Evolutionary conservation across 202 grass and related monocot genomes (phyloP), one percentile per base, ranked within the genome.

Genomic region (Brachypodium distachyon): DNA sequence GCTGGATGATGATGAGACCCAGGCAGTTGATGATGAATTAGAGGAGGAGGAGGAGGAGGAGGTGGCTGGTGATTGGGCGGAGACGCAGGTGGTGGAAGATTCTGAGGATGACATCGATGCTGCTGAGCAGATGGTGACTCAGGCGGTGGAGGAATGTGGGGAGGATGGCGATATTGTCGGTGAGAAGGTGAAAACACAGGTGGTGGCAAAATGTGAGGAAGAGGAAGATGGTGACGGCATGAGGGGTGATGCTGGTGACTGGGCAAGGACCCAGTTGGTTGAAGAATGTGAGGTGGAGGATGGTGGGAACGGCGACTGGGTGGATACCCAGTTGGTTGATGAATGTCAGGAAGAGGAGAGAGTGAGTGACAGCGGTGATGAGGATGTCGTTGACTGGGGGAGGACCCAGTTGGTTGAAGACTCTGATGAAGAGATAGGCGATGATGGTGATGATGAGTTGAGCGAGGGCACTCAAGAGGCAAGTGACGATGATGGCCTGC

Each of bases 71-170:
- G 70, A 73, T 73, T 85, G 67, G 74, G 29, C 0, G 21, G 88
- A 91, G 32, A 97, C 88, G 0, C 87, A 92, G 44, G 48, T 84
- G 82, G 57, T 88, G 34, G 95, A 90, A 43, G 82, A 77, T 50
- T 61, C 18, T 0, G 57, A 46, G 39, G 54, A 70, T 26, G 32
- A 62, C 13, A 67, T 9, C 1, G 21, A 18, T 36, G 82, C 17
- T 0, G 25, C 25, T 48, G 71, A 61, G 7, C 66, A 66, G 76
- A 76, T 32, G 23, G 39, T 80, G 70, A 90, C 66, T 0, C 90
- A 64, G 68, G 11, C 72, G 65, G 73, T 83, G 0, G 66, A 69
- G 9, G 74, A 73, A 13, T 13, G 9, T 4, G 41, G 50, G 42
- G 82, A 25, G 5, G 28, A 46, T 17, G 76, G 7, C 2, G 5